Conservation (phyloP, 352 stramenopile genomes). For the Halophytophthora batemanensis region DNA sequence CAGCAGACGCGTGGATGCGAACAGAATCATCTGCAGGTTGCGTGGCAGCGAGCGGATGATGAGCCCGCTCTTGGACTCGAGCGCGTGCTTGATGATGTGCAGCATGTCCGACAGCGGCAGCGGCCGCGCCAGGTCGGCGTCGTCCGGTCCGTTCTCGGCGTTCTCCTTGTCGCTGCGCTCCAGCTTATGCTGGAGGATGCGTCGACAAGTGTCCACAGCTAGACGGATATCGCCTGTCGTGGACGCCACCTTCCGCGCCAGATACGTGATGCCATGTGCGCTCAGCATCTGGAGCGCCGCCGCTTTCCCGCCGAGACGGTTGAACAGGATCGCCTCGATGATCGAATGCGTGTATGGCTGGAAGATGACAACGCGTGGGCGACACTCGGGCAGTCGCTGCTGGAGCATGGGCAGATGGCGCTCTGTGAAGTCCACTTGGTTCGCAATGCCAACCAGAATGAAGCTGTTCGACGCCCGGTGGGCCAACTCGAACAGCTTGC, state of each 20-base stretch:
- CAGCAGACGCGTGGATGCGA: slow-evolving; percentile 52
- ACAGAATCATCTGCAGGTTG: slow-evolving; percentile 82
- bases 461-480: slow-evolving; percentile 59
- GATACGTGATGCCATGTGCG: slow-evolving; percentile 65
- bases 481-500: slow-evolving; percentile 72
- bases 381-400: slow-evolving; percentile 44
- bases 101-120: slow-evolving; percentile 74
- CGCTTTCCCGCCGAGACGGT: slow-evolving; percentile 54
- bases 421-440: slow-evolving; percentile 85
- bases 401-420: slow-evolving; percentile 62
- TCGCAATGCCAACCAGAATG: slow-evolving; percentile 78
- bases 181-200: slow-evolving; percentile 61
- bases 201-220: slow-evolving; percentile 70
- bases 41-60: slow-evolving; percentile 63
- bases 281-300: slow-evolving; percentile 54
- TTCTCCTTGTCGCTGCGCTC: slow-evolving; percentile 30
- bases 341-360: slow-evolving; percentile 75
- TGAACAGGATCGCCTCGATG: slow-evolving; percentile 72
- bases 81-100: slow-evolving; percentile 59
- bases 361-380: slow-evolving; percentile 72
- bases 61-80: slow-evolving; percentile 62
- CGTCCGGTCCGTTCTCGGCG: slow-evolving; percentile 23
- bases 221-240: slow-evolving; percentile 73
- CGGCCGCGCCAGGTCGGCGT: slow-evolving; percentile 20
- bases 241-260: slow-evolving; percentile 77